phyloP scores from a whole-genome alignment of 345 rosid species.

The Salix viminalis region DNA sequence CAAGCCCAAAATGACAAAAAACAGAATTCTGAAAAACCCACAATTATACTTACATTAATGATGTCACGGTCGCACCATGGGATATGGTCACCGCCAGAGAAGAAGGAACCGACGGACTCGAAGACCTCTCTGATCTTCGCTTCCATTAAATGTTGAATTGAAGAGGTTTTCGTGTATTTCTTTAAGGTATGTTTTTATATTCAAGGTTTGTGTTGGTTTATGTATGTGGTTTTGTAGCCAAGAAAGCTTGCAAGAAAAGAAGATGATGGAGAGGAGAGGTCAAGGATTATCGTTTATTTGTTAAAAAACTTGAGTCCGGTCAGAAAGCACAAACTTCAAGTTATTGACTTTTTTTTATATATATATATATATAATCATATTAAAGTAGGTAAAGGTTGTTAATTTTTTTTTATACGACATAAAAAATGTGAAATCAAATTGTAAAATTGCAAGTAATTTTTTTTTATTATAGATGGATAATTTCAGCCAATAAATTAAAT shows the following conservation, averaged over 20 bases:
- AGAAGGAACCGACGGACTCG: constrained; percentile 38
- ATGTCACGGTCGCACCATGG: constrained; percentile 76
- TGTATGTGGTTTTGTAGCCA: neutral
- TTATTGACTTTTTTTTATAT: neutral
- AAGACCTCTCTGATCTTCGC: constrained; percentile 21
- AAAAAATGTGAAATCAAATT: too few relatives aligned
- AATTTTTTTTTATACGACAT: too few relatives aligned
- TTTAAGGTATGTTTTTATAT: neutral
- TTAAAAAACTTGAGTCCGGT: too few relatives aligned
- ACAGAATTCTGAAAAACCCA: neutral
- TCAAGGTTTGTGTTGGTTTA: neutral
- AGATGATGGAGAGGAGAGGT: neutral
- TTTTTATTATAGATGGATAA: too few relatives aligned
- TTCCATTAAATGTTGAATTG: constrained; percentile 10
- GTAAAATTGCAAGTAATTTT: too few relatives aligned
- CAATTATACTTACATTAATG: constrained; percentile 40
- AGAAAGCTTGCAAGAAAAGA: neutral
- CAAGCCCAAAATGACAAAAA: neutral
- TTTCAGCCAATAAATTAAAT: too few relatives aligned
- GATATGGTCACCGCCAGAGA: constrained; percentile 62
- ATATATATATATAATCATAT: too few relatives aligned
- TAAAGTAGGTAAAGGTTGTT: too few relatives aligned
- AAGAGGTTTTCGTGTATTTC: neutral
- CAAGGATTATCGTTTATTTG: neutral
- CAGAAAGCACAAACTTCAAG: neutral